phyloP scores from a whole-genome alignment of 306 rosid species.

The Oxytropis ochrocephala region DNA sequence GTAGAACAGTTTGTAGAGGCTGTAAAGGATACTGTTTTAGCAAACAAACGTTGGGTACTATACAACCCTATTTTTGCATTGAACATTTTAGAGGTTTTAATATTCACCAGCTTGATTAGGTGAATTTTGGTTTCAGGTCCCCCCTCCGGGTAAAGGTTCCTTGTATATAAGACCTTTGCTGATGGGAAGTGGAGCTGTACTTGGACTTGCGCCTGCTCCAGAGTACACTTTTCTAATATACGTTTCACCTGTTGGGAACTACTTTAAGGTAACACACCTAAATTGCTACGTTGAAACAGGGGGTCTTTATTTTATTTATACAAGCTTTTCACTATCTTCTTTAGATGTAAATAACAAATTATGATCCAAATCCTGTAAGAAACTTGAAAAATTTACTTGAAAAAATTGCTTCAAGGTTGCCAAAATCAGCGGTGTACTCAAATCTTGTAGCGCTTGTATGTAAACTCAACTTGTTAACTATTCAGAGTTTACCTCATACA shows the following conservation, averaged over 20 bases:
- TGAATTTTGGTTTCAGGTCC: conserved; percentile 54
- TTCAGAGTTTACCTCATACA: not conserved
- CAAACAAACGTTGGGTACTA: conserved; percentile 89
- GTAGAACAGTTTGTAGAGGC: conserved; percentile 87
- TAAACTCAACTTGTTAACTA: not conserved
- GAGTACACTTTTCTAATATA: conserved; percentile 90
- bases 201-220: conserved; percentile 95
- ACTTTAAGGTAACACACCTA: conserved; percentile 68
- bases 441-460: not conserved
- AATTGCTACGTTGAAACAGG: not conserved
- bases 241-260: conserved; percentile 97
- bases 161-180: conserved; percentile 90
- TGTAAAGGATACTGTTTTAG: conserved; percentile 77
- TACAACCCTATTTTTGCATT: not conserved
- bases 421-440: not conserved
- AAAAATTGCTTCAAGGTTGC: not conserved
- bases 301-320: not conserved
- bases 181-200: conserved; percentile 96
- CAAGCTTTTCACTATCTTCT: not conserved
- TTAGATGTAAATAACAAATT: not conserved
- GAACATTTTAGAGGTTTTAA: not conserved
- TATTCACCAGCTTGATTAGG: not conserved
- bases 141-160: conserved; percentile 93
- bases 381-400: not conserved
- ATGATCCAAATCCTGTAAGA: not conserved